phyloP scores from a whole-genome alignment of 108 stramenopile genomes.

The Skeletonema menzelii region DNA sequence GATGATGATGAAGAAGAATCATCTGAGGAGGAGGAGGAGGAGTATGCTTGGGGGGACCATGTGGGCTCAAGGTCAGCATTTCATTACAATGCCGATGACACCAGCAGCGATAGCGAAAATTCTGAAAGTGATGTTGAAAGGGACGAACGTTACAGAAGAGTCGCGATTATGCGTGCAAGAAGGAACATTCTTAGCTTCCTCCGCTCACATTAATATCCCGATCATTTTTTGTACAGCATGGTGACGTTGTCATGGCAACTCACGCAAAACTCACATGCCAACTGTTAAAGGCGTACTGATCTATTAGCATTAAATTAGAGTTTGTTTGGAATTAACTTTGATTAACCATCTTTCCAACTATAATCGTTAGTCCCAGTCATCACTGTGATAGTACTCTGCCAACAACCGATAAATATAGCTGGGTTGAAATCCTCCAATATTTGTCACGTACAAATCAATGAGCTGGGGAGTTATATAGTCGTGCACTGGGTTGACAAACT shows the following conservation, averaged over 20 bases:
- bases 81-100: constrained; percentile 21
- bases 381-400: constrained; percentile 92
- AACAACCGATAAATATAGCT: constrained; percentile 94
- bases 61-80: constrained; percentile 16
- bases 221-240: not conserved
- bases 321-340: not conserved
- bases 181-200: constrained; percentile 23
- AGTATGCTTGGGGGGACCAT: constrained; percentile 41
- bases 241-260: not conserved
- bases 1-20: constrained; percentile 5
- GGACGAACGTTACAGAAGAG: not conserved
- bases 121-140: constrained; percentile 8
- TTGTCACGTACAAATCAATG: constrained; percentile 92
- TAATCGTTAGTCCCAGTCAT: constrained; percentile 82
- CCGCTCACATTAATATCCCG: not conserved
- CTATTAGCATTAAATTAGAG: not conserved
- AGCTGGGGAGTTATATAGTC: constrained; percentile 95
- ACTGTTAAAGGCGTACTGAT: not conserved
- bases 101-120: constrained; percentile 16
- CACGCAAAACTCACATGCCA: not conserved
- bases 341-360: constrained; percentile 34
- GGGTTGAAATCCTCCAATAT: constrained; percentile 95
- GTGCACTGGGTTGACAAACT: constrained; percentile 92
- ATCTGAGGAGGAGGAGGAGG: not conserved
- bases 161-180: constrained; percentile 16